A percentile compares a stretch with the other conserved stretches of the same genome.
These are phyloP conservation scores for Phytophthora sp. DNA, from an alignment of 352 stramenopile species.

Conservation along the genomic window DNA sequence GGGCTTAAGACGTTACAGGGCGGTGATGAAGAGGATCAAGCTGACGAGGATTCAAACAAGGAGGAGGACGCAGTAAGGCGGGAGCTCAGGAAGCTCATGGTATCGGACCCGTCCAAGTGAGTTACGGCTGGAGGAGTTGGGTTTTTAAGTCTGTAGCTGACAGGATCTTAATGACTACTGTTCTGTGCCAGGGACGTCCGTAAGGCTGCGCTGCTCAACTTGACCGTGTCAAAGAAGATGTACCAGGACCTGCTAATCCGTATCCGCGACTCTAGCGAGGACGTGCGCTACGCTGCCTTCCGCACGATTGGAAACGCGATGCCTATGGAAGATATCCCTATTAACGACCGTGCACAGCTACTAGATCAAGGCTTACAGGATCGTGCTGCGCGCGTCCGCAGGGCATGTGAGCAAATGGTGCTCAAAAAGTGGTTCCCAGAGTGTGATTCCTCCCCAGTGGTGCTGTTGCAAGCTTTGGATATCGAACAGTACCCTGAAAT, in stretches of 20 bases:
- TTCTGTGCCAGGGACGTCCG: conserved; percentile 80
- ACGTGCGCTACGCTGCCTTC: conserved; percentile 71
- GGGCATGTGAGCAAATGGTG: conserved; percentile 76
- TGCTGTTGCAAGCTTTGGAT: conserved; percentile 65
- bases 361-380: conserved; percentile 82
- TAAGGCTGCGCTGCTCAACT: conserved; percentile 60
- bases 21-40: conserved; percentile 22
- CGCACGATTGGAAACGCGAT: conserved; percentile 52
- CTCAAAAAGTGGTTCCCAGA: conserved; percentile 68
- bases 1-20: conserved; percentile 68
- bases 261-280: conserved; percentile 75
- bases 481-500: conserved; percentile 66
- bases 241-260: conserved; percentile 71
- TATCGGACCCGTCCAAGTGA: conserved; percentile 77
- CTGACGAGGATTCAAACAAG: conserved; percentile 2
- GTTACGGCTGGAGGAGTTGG: conserved; percentile 7
- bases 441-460: conserved; percentile 56
- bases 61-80: conserved; percentile 48
- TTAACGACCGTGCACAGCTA: conserved; percentile 72
- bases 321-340: conserved; percentile 59
- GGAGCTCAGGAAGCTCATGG: conserved; percentile 64
- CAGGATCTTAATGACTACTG: conserved; percentile 2
- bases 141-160: background rate
- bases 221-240: conserved; percentile 50
- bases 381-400: conserved; percentile 51